Percentiles rank a stretch among this genome's conserved stretches.
Conservation (phyloP, 208 protist species). For the Acanthamoeba castellanii region DNA sequence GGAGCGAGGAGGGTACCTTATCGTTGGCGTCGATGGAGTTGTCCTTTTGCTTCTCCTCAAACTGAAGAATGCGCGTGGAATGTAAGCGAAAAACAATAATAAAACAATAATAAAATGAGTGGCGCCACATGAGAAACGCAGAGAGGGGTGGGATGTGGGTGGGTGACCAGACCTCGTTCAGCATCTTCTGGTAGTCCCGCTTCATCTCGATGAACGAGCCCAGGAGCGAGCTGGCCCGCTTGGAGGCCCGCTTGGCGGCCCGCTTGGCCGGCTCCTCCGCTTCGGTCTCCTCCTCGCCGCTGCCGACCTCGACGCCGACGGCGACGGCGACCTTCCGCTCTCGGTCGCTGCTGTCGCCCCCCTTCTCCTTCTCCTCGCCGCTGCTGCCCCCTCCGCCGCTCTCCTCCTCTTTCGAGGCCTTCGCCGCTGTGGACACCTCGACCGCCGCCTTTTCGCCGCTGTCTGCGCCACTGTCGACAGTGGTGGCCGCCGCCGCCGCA, state of each 20-base stretch:
- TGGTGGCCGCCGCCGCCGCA: too few species aligned
- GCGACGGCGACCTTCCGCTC: neutral
- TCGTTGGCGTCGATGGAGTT: neutral
- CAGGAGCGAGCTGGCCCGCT: conserved; percentile 7
- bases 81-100: neutral
- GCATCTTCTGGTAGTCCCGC: conserved; percentile 6
- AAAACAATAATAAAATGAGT: neutral
- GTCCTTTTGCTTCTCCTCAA: conserved; percentile 39
- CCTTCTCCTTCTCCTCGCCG: neutral
- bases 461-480: too few species aligned
- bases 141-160: neutral
- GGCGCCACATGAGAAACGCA: neutral
- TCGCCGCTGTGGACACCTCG: too few species aligned
- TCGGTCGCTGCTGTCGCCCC: neutral
- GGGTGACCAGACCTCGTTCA: neutral
- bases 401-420: neutral
- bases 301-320: too few species aligned
- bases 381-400: neutral
- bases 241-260: neutral
- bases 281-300: too few species aligned
- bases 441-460: neutral
- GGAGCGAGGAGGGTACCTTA: neutral
- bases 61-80: neutral
- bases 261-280: too few species aligned
- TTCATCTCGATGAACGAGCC: conserved; percentile 61